A percentile compares a stretch with the other conserved stretches of the same genome.
phyloP scores from a whole-genome alignment of 2,329 filamentous ascomycete genomes.

The Mariannaea elegans region DNA sequence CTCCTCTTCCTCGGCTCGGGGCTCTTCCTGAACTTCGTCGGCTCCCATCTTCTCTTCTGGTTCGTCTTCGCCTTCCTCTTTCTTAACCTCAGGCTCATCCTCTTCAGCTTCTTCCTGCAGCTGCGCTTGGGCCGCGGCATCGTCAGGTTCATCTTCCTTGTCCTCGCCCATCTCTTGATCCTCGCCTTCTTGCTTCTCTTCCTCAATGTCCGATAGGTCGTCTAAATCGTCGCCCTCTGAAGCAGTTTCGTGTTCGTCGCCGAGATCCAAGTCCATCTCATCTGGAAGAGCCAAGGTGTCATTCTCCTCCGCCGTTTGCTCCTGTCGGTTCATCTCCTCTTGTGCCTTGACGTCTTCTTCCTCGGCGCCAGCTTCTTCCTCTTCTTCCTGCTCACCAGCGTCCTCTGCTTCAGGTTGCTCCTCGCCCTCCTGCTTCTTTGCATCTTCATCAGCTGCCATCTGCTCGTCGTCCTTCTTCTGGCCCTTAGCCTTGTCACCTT shows the following conservation, averaged over 20 bases:
- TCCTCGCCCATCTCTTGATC: constrained; percentile 51
- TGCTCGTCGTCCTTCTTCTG: constrained; percentile 72
- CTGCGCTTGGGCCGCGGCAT: constrained; percentile 49
- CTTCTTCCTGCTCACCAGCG: constrained; percentile 51
- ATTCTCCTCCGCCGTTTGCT: constrained; percentile 82
- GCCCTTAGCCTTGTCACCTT: constrained; percentile 76
- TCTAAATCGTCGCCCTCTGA: constrained; percentile 67
- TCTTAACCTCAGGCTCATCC: constrained; percentile 64
- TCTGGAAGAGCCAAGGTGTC: constrained; percentile 86
- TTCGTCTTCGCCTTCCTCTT: constrained; percentile 63
- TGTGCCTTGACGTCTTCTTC: constrained; percentile 64
- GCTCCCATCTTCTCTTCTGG: constrained; percentile 54
- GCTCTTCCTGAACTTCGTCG: constrained; percentile 59
- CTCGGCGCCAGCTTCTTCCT: constrained; percentile 72
- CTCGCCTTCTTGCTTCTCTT: constrained; percentile 51
- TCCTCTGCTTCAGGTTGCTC: constrained; percentile 55
- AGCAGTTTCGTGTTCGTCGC: constrained; percentile 71
- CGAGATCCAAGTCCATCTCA: constrained; percentile 85
- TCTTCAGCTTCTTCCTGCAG: constrained; percentile 48
- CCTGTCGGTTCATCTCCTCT: constrained; percentile 67
- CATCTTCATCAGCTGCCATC: constrained; percentile 66
- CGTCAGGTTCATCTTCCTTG: constrained; percentile 48
- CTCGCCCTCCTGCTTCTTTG: constrained; percentile 56
- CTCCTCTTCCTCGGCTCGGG: constrained; percentile 54
- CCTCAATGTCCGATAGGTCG: constrained; percentile 63